Percentiles rank a stretch among this genome's conserved stretches.
phyloP scores from a whole-genome alignment of 2,329 filamentous ascomycete species.

The Chaetomiaceae sp. region DNA sequence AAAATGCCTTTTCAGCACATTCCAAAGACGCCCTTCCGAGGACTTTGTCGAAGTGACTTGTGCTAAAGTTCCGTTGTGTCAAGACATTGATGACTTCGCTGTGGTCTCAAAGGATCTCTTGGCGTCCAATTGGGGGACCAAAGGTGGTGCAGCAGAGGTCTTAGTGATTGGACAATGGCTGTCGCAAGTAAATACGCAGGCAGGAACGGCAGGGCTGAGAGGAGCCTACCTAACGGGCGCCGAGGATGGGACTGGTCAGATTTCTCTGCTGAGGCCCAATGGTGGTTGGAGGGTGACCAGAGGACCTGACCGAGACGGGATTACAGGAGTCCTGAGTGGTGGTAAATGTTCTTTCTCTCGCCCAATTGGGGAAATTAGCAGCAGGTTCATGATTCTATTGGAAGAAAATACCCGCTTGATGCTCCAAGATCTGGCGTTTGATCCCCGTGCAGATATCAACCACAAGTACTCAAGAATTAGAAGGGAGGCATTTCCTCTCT shows the following conservation, averaged over 20 bases:
- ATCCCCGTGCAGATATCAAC: not conserved
- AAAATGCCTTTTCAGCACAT: not conserved
- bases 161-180: constrained; percentile 28
- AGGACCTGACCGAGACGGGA: constrained; percentile 11
- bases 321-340: constrained; percentile 18
- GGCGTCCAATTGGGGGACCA: constrained; percentile 9
- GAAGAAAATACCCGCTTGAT: constrained; percentile 12
- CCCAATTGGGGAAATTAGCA: constrained; percentile 24
- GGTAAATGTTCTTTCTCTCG: constrained; percentile 5
- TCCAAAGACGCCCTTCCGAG: not conserved
- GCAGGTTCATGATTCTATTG: constrained; percentile 19
- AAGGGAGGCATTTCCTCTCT: not conserved
- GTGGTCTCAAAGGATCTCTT: constrained; percentile 17
- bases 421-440: not conserved
- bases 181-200: constrained; percentile 24
- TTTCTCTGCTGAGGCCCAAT: constrained; percentile 8
- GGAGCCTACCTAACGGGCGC: constrained; percentile 30
- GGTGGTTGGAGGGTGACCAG: not conserved
- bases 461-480: not conserved
- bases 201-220: constrained; percentile 31
- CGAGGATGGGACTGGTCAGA: constrained; percentile 19
- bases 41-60: not conserved
- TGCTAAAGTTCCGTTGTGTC: too few species aligned
- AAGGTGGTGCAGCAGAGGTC: constrained; percentile 21
- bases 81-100: constrained; percentile 1